Evolutionary conservation across 2,329 filamentous ascomycete genomes (phyloP), one percentile per base, ranked within the genome.

Genomic region (Curvularia sp.): DNA sequence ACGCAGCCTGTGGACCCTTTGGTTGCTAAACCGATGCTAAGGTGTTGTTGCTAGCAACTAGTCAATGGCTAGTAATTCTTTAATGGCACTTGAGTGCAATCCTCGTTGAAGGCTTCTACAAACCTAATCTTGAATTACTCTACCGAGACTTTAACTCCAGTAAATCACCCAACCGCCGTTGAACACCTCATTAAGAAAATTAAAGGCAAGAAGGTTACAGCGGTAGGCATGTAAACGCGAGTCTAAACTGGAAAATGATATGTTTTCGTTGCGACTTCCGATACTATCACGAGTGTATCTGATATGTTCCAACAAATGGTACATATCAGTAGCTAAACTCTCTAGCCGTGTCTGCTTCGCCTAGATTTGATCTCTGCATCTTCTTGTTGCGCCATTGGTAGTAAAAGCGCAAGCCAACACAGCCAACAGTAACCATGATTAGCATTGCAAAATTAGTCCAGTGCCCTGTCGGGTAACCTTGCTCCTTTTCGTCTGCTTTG

Each of bases 381-480:
- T 30, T 55, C 53, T 52, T 56, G 20, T 59, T 56, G 24, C 48
- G 28, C 53, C 52, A 49, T 10, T 59, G 53, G 18, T 59, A 56
- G 22, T 59, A 56, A 18, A 56, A 56, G 28, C 57, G 41, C 26
- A 59, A 39, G 2, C 57, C 57, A 10, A 56, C 26, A 51, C 57
- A 59, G 1, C 57, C 57, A 10, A 59, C 33, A 30, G 53, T 42
- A 10, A 59, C 57, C 57, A 59, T 56, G 12, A 59, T 22, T 20
- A 56, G 35, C 57, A 59, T 59, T 12, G 33, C 54, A 41, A 56
- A 56, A n/a, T 52, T 56, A 3, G 48, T 51, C 53, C 86, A 90
- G 69, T 91, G 88, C 0, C 89, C 89, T 0, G 88, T 91, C 0
- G 88, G 88, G 71, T 89, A 91, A 0, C 89, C 89, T 9, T 65